These are phyloP conservation scores for Pyropia haitanensis DNA, from an alignment of 23 red algal species.

Conservation along the genomic window DNA sequence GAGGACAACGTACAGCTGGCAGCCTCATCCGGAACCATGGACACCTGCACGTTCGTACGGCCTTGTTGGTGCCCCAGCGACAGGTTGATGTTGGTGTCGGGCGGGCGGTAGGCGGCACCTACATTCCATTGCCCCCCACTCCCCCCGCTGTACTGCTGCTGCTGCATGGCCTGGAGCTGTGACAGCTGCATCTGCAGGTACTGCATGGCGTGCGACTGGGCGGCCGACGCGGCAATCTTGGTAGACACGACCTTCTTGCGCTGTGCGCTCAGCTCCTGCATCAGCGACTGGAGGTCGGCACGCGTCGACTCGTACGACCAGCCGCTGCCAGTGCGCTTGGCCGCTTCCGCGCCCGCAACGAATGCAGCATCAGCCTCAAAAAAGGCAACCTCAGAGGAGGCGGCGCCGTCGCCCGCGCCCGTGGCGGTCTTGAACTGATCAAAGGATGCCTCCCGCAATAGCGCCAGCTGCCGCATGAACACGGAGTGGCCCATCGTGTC, in stretches of 20 bases:
- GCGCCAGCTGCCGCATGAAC: slow-evolving; percentile 61
- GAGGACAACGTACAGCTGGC: slow-evolving; percentile 10
- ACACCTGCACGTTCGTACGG: slow-evolving; percentile 79
- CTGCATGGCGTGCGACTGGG: slow-evolving; percentile 75
- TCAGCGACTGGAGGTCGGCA: slow-evolving; percentile 66
- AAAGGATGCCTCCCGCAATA: slow-evolving; percentile 61
- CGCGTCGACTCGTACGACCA: slow-evolving; percentile 78
- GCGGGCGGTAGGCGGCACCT: slow-evolving; percentile 93
- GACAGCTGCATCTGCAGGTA: slow-evolving; percentile 95
- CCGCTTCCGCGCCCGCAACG: slow-evolving; percentile 58
- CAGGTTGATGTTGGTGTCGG: slow-evolving; percentile 94
- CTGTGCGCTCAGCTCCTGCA: slow-evolving; percentile 70
- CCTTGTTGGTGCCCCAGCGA: slow-evolving; percentile 91
- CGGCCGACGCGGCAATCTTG: slow-evolving; percentile 57
- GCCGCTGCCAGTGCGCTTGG: slow-evolving; percentile 38
- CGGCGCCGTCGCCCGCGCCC: slow-evolving; percentile 22
- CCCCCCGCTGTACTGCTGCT: slow-evolving; percentile 71
- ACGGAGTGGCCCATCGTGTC: slow-evolving; percentile 68
- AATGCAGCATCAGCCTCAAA: slow-evolving; percentile 64
- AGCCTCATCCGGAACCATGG: slow-evolving; percentile 89
- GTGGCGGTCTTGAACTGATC: slow-evolving; percentile 59
- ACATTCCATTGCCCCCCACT: slow-evolving; percentile 87
- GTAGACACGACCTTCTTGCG: slow-evolving; percentile 61
- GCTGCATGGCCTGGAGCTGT: slow-evolving; percentile 87
- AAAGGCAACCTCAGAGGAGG: slow-evolving; percentile 71